Evolutionary conservation across 2,329 filamentous ascomycete genomes (phyloP), one percentile per base, ranked within the genome.

Genomic region (Mariannaea sp.): DNA sequence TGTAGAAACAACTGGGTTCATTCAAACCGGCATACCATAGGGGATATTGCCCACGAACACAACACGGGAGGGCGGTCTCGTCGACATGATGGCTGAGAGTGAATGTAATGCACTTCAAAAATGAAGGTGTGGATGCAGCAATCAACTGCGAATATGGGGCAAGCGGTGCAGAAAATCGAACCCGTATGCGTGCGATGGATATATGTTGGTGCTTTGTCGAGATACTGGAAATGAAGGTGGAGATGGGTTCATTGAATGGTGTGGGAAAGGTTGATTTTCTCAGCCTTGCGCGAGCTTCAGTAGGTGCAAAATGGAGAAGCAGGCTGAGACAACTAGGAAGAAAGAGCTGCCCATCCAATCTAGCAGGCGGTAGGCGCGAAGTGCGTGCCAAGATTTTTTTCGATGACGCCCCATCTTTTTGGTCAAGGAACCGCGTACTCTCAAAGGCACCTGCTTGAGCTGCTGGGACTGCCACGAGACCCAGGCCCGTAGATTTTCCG

Each of bases 31-130:
- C 74, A 61, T 74, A 87, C 87, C 89, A 73, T 92, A 92, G n/a
- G 87, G 86, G 62, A 91, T 92, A 68, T 93, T 92, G 60, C 89
- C 90, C 53, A 93, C 89, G 71, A 94, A 94, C 56, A 93, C 88
- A 22, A 92, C 88, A 57, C 88, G 84, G 13, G 88, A 90, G 10
- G 85, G 87, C 69, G 86, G 87, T 74, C 90, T 90, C 65, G 81
- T 83, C 71, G 80, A 90, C 88, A 83, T 91, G 17, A 24, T 60
- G 53, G 22, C 22, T 24, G 22, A 24, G 20, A 33, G 33, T 47
- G 52, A 39, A 41, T 22, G 5, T 13, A 33, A 49, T 54, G 51
- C 46, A 41, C n/a, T 17, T 20, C 24, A 8, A 49, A 27, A 29
- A 13, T 22, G 19, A 26, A 10, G 35, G 22, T 33, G 39, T 22